Base-by-base conservation (phyloP, 1,139 yeast species). In the Blastobotrys ciferrii region DNA sequence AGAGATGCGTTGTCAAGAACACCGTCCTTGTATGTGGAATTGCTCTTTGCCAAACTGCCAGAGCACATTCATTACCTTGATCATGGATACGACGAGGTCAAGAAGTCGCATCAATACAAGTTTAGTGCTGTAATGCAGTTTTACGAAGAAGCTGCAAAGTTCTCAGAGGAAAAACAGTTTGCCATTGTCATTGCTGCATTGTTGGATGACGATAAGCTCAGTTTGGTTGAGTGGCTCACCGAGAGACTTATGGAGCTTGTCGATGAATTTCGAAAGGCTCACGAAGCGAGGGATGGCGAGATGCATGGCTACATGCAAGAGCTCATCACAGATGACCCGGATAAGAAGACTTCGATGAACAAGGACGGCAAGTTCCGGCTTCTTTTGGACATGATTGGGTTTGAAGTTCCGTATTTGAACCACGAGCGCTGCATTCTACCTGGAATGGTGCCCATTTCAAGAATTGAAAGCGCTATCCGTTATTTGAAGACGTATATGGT, bases 21-120 rank as follows among this genome's bases (percentile, higher is more conserved):
- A 58, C 95, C 76, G 47, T 73, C 73, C 0, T 64, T 81, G 53
- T 83, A 79, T 42, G 73, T 85, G 13, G 96, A 89, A 59, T 57
- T 91, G 7, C 67, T 88, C 37, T 86, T 87, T 66, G 78, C 84
- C 23, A 71, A 87, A 57, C 66, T 82, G 54, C 80, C 79, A 44
- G 80, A 76, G 17, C 64, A 68, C 19, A 56, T 71, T 4, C 70
- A 68, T 25, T 73, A 74, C 53, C 73, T 70, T 47, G 71, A 77
- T 48, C 68, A 71, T 49, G 80, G 80, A 18, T 87, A 91, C 32
- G 87, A 82, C 45, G 62, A 75, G 35, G 58, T 54, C 36, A 53
- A 53, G 41, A 47, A 43, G 28, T 46, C 43, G 15, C 53, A 49
- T 43, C 41, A 48, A 6, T 44, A 41, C 12, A 18, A 42, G 45